Evolutionary conservation across 2,329 filamentous ascomycete genomes (phyloP).

Genomic region (Fusarium longipes): DNA sequence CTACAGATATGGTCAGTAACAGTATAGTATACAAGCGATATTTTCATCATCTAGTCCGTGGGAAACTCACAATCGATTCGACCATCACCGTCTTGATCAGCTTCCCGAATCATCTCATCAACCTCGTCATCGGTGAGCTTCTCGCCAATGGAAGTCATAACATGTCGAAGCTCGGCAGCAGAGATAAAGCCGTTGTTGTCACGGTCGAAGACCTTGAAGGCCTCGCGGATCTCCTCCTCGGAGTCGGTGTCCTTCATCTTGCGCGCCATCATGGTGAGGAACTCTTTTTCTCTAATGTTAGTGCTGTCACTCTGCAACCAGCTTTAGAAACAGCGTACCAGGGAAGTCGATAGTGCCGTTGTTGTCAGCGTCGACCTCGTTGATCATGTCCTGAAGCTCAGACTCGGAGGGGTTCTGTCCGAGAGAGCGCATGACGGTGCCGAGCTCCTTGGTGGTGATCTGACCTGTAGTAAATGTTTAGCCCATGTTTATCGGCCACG

Average conservation of each 20-base stretch:
- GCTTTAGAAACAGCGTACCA: constrained; percentile 64
- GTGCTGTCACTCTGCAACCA: constrained; percentile 3
- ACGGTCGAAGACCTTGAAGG: constrained; percentile 90
- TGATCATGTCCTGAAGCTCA: constrained; percentile 93
- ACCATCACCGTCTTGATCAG: constrained; percentile 89
- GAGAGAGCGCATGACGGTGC: constrained; percentile 90
- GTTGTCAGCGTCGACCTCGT: constrained; percentile 92
- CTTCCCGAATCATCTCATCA: constrained; percentile 93
- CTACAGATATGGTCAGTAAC: constrained; percentile 56
- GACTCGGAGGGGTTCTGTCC: constrained; percentile 92
- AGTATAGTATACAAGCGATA: background rate
- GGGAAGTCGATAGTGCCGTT: constrained; percentile 93
- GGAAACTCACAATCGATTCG: constrained; percentile 81
- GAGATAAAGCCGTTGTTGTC: constrained; percentile 95
- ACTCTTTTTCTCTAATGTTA: constrained; percentile 68
- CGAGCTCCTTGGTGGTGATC: constrained; percentile 91
- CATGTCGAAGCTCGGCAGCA: constrained; percentile 85
- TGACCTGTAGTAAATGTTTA: constrained; percentile 68
- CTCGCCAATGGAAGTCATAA: constrained; percentile 93
- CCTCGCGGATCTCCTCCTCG: constrained; percentile 89
- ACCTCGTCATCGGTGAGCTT: constrained; percentile 92
- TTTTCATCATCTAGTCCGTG: background rate
- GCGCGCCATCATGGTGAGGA: constrained; percentile 92
- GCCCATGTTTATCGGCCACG: constrained; percentile 22
- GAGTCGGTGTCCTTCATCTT: constrained; percentile 96